Base-by-base conservation (phyloP, 768 basidiomycete species). In the Leccinum disarticulatum region DNA sequence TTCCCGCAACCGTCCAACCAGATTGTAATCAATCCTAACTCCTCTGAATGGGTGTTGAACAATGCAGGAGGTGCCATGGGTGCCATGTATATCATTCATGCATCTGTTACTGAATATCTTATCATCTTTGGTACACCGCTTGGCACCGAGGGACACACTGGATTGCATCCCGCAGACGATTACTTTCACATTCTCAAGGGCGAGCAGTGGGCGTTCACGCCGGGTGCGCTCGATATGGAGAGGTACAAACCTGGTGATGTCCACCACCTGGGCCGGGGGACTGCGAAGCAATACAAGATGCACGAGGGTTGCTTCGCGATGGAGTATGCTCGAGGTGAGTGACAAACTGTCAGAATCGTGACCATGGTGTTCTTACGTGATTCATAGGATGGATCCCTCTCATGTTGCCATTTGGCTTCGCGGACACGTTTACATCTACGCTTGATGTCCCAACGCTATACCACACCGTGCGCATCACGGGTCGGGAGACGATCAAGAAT, bases 21-120 rank as follows among this genome's bases (percentile, higher is more conserved):
- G 10, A 57, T 91, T 62, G 84, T 86, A 70, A 64, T 84, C 53
- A 81, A 82, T 66, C 54, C 75, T n/a, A 67, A 88, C 77, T 70
- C 82, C 22, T 78, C 79, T 38, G 95, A 98, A 68, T 98, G 96
- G 96, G 84, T 97, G 27, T 91, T 96, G 76, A 98, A 87, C 79
- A 98, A 98, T 67, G 95, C 96, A 1, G 97, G 95, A 11, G 97
- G 97, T 60, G 95, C 95, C 1, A 98, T 96, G 95, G 95, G 95
- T 47, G 88, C 88, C 35, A 98, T 99, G 96, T 97, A 95, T 73
- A 83, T 98, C 76, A 92, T 98, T 64, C 97, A 98, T 68, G 93
- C 96, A 17, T 90, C 87, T 76, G 88, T 99, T 67, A 98, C 96
- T 10, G 97, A 99, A 78, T 99, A 96, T 77, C 83, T 93, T 65